These are phyloP conservation scores for Salix viminalis DNA, from an alignment of 345 rosid genomes.

Conservation along the genomic window DNA sequence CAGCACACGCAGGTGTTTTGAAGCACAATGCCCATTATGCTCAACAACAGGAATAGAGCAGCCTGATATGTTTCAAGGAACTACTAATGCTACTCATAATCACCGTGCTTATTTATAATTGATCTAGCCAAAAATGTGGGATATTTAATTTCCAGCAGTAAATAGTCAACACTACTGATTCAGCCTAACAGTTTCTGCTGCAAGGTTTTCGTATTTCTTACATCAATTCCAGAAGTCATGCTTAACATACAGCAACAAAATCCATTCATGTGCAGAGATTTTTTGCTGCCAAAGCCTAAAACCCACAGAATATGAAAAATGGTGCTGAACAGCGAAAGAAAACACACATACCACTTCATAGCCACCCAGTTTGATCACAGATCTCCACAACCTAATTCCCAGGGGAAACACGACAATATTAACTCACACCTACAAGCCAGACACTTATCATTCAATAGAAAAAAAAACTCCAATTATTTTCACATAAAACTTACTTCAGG, in stretches of 20 bases:
- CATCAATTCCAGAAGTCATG: background rate
- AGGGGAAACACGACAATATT: constrained; percentile 14
- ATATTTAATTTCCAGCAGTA: background rate
- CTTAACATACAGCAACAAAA: background rate
- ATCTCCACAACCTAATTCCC: constrained; percentile 70
- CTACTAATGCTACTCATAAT: background rate
- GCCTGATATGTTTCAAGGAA: background rate
- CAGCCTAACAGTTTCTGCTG: background rate
- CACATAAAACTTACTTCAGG: constrained; percentile 54
- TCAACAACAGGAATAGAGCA: background rate
- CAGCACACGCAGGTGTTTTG: background rate
- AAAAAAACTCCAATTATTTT: constrained; percentile 15
- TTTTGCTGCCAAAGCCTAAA: background rate
- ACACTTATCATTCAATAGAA: background rate
- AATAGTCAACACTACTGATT: background rate
- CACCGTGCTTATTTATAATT: background rate
- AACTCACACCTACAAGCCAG: constrained; percentile 14
- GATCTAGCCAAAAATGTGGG: background rate
- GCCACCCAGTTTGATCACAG: constrained; percentile 77
- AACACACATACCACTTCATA: constrained; percentile 65
- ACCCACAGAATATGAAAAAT: background rate
- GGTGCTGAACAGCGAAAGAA: background rate
- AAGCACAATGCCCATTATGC: background rate
- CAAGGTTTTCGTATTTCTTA: background rate
- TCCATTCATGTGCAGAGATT: constrained; percentile 1